These are phyloP conservation scores for Primulina tabacum DNA, from an alignment of 257 asterid species.

Conservation along the genomic window DNA sequence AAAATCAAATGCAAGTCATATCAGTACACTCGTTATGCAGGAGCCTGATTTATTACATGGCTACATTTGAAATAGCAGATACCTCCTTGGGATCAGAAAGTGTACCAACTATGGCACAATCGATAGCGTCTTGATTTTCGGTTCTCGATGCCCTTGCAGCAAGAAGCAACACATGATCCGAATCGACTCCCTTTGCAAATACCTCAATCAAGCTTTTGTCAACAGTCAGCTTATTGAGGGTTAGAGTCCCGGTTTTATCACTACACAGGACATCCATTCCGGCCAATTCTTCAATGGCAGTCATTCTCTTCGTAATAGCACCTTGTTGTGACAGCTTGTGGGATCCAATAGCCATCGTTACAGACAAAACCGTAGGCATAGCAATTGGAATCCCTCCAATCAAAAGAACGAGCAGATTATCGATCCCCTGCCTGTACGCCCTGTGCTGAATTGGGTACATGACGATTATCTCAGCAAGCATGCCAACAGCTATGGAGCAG, in stretches of 20 bases:
- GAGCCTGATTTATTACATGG: neutral
- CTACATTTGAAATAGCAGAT: neutral
- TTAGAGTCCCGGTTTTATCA: constrained; percentile 90
- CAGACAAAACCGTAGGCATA: constrained; percentile 92
- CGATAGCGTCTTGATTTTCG: constrained; percentile 91
- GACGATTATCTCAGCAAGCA: constrained; percentile 67
- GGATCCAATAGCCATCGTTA: constrained; percentile 95
- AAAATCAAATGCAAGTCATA: constrained; percentile 11
- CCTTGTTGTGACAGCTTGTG: constrained; percentile 93
- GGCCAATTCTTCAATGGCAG: constrained; percentile 93
- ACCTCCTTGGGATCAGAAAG: constrained; percentile 57
- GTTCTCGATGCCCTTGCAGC: constrained; percentile 92
- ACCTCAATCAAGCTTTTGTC: constrained; percentile 71
- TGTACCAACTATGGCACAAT: constrained; percentile 48
- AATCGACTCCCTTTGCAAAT: constrained; percentile 58
- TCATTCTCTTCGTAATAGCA: constrained; percentile 95
- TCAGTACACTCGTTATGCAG: neutral
- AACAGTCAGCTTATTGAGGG: constrained; percentile 76
- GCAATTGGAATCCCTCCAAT: constrained; percentile 97
- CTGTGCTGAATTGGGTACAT: constrained; percentile 91
- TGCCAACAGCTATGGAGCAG: constrained; percentile 79
- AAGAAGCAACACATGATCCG: constrained; percentile 59
- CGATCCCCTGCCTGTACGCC: constrained; percentile 76
- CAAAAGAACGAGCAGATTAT: constrained; percentile 75
- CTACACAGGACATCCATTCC: constrained; percentile 97